Evolutionary conservation across 108 stramenopile species (phyloP), one percentile per base, ranked within the genome.

Genomic region (Seminavis robusta): DNA sequence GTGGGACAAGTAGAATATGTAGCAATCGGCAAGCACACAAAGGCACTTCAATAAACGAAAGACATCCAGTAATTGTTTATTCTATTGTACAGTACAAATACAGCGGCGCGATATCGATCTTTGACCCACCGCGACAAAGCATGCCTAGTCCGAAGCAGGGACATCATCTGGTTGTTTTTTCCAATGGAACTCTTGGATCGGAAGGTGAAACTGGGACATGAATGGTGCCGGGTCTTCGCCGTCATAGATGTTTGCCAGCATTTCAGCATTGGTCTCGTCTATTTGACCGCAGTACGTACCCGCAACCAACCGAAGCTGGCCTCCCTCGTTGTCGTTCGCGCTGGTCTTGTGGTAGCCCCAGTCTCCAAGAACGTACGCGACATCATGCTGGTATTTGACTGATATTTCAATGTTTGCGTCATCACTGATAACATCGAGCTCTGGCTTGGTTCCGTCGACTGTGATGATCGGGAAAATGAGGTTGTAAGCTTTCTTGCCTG

Each of bases 201-300:
- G 51, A 9, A 34, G 33, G 23, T 56, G 13, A 43, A 77, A 77
- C 42, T 77, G 75, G 65, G 67, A 71, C 21, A 67, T 60, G 52
- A 77, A 77, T 5, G 76, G 76, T 4, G 76, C 71, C 16, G 71
- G 71, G 44, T 71, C 65, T 25, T 77, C 76, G 10, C 67, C 76
- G 48, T 73, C 71, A 45, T 77, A 77, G 10, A 77, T 42, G 46
- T 77, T 66, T 32, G 56, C 34, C 6, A 69, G 21, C 71, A 77
- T 73, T 3, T 67, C 56, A 17, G 63, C 31, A 47, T 77, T 77
- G 17, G 67, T 47, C 53, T 77, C 67, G 17, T 77, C 76, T 37
- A 77, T 59, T 45, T 77, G 76, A 20, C 62, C 49, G 45, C 76
- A 77, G 31, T 73, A 77, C 17, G 62, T 60, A 8, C 71, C 67